Evolutionary conservation across 108 stramenopile genomes (phyloP).

Genomic region (Chaetoceros muelleri): DNA sequence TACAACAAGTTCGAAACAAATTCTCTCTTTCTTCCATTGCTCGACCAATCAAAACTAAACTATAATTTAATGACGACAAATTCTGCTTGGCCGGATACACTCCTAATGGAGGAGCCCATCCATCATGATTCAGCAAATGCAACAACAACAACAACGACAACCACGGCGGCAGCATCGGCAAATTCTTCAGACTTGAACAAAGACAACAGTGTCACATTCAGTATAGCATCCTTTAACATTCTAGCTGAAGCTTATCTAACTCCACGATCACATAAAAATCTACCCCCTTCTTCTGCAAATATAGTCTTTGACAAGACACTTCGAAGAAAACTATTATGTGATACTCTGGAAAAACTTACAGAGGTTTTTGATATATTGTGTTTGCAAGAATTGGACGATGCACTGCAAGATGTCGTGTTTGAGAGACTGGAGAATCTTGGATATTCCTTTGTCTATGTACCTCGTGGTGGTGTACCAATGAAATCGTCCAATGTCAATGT

Average conservation of each 20-base stretch:
- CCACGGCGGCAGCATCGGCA: conserved; percentile 1
- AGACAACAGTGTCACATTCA: too few relatives aligned
- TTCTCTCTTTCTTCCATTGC: too few relatives aligned
- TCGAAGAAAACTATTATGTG: conserved; percentile 32
- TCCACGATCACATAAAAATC: conserved; percentile 47
- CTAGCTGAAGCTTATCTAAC: conserved; percentile 65
- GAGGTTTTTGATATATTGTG: conserved; percentile 40
- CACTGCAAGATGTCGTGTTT: not conserved
- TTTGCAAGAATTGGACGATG: conserved; percentile 67
- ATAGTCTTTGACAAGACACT: conserved; percentile 42
- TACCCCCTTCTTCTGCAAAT: conserved; percentile 38
- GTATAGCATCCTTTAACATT: conserved; percentile 61
- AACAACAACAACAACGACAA: not conserved
- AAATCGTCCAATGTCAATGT: not conserved
- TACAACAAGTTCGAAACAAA: too few relatives aligned
- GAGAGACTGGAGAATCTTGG: not conserved
- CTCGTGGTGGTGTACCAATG: conserved; percentile 16
- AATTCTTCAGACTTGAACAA: not conserved
- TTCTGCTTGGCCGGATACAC: too few relatives aligned
- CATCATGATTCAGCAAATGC: too few relatives aligned
- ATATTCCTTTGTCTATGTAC: conserved; percentile 5
- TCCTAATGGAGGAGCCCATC: too few relatives aligned
- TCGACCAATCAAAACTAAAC: too few relatives aligned
- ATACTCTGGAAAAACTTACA: conserved; percentile 18
- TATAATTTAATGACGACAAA: too few relatives aligned